Percentiles rank a stretch among this genome's conserved stretches.
Evolutionary conservation across 2,329 filamentous ascomycete species (phyloP).

Genomic region (Torrubiella hemipterigena): DNA sequence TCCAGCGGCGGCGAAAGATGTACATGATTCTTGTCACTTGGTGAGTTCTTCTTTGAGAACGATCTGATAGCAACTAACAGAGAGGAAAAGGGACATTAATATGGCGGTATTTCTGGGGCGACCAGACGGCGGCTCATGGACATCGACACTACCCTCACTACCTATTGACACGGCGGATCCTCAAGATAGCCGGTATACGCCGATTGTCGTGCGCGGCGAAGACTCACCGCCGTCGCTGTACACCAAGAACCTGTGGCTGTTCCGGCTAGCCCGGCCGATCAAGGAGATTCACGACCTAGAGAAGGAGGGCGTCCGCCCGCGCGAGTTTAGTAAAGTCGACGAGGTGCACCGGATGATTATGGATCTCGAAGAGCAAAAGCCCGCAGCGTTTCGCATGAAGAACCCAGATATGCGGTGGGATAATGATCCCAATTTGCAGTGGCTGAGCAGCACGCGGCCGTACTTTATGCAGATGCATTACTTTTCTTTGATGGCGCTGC

Average conservation of each 20-base stretch:
- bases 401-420: slow-evolving; percentile 49
- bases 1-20: slow-evolving; percentile 41
- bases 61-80: too few relatives aligned
- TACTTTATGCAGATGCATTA: slow-evolving; percentile 34
- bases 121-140: slow-evolving; percentile 42
- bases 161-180: slow-evolving; percentile 42
- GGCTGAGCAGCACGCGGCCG: slow-evolving; percentile 35
- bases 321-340: slow-evolving; percentile 41
- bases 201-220: slow-evolving; percentile 32
- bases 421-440: slow-evolving; percentile 35
- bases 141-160: slow-evolving; percentile 30
- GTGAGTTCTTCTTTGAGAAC: slow-evolving; percentile 12
- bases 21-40: slow-evolving; percentile 41
- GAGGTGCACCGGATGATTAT: slow-evolving; percentile 38
- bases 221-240: slow-evolving; percentile 43
- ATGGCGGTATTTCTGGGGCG: slow-evolving; percentile 41
- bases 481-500: slow-evolving; percentile 47
- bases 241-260: slow-evolving; percentile 39
- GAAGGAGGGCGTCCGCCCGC: slow-evolving; percentile 40
- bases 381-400: slow-evolving; percentile 38
- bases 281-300: slow-evolving; percentile 44
- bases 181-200: slow-evolving; percentile 31
- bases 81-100: slow-evolving; percentile 40
- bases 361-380: slow-evolving; percentile 34
- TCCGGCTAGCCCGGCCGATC: slow-evolving; percentile 33